Percentiles rank a stretch among this genome's conserved stretches.
phyloP scores from a whole-genome alignment of 2,329 filamentous ascomycete genomes.

The Setomelanomma holmii region DNA sequence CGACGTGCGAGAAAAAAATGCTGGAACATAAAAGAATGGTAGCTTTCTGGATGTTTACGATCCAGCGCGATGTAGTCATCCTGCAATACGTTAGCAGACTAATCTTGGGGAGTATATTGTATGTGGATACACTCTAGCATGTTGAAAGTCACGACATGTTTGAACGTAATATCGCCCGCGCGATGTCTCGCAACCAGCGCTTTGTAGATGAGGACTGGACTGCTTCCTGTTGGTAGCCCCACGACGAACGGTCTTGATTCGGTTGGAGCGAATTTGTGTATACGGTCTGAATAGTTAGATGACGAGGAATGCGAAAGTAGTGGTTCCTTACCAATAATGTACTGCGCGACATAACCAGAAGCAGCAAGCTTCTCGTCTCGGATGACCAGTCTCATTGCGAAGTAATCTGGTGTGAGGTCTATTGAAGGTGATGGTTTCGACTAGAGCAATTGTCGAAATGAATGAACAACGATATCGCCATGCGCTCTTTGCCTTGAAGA shows the following conservation, averaged over 20 bases:
- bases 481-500: no score
- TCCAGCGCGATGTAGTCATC: conserved; percentile 88
- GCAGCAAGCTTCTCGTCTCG: conserved; percentile 73
- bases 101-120: neutral
- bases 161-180: conserved; percentile 78
- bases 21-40: conserved; percentile 93
- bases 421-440: no score
- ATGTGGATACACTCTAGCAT: conserved; percentile 66
- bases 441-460: no score
- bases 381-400: conserved; percentile 81
- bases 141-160: conserved; percentile 89
- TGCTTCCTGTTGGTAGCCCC: conserved; percentile 82
- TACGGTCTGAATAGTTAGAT: conserved; percentile 65
- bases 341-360: conserved; percentile 79
- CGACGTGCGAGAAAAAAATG: conserved; percentile 85
- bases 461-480: no score
- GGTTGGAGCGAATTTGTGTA: conserved; percentile 77
- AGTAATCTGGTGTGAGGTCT: no score
- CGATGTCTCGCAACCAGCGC: conserved; percentile 75
- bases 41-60: conserved; percentile 82
- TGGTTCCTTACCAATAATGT: conserved; percentile 69
- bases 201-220: conserved; percentile 78
- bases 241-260: conserved; percentile 78
- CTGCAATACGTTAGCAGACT: conserved; percentile 48
- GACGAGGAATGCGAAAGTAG: conserved; percentile 24